Base-by-base conservation (phyloP, 1,139 yeast species). In the Pichia sp. region DNA sequence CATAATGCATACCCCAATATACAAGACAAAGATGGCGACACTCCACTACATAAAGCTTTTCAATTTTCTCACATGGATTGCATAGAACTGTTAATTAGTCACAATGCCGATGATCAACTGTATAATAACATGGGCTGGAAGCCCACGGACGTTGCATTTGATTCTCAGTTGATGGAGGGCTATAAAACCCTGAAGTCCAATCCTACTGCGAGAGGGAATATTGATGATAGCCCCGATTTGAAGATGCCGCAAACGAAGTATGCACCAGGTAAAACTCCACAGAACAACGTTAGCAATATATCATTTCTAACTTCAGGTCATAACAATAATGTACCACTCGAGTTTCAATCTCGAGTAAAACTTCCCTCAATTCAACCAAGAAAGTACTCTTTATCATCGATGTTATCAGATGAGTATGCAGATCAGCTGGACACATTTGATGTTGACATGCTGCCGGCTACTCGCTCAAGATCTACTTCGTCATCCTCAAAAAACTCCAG, bases 321-420 rank as follows among this genome's bases (percentile, higher is more conserved):
- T 17, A 30, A 22, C 19, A 30, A 32, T 9, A 14, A 14, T 7
- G 12, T 32, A 4, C 15, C 23, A 14, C 8, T 30, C 9, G 38
- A 33, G 14, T 28, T 16, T 31, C 41, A 28, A 32, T 25, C 29
- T 22, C 48, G 46, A 32, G 25, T 51, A 8, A 35, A 44, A 18
- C 33, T 52, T 19, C 56, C 55, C 6, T 16, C 52, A 9, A 51
- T 52, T 29, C 93, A 82, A 57, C 94, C 97, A 33, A 85, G 99
- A 61, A 93, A 88, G 63, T 91, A 87, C 61, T 91, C 98, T 16
- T 83, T 88, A 46, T 87, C 96, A 5, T 87, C 97, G 2, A 83
- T 95, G 15, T 75, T 91, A 2, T 70, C 78, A 32, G 91, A 83
- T 29, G 49, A 42, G 12, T 47, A 40, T 22, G 30, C 42, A 5